Evolutionary conservation across 805 yeast species (phyloP), one percentile per base, ranked within the genome.

Genomic region (Teunomyces panamensis): DNA sequence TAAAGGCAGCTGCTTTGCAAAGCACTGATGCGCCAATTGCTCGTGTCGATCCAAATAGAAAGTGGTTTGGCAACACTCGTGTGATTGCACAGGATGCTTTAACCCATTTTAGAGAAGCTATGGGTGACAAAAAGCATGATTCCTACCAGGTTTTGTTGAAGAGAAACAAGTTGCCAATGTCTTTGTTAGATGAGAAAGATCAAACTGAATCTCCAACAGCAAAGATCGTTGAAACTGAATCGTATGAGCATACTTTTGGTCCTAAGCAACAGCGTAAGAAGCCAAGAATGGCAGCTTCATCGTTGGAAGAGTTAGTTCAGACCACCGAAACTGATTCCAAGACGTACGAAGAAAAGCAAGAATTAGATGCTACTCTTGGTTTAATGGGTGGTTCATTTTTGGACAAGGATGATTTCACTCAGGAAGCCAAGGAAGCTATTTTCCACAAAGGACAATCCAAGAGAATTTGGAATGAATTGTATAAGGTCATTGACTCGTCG

Each of bases 51-150:
- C 98, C 99, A 5, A 92, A 92, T 67, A 81, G 96, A 67, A 82
- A 95, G 63, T 92, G 98, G 99, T 94, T 94, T 64, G 97, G 97
- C 43, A 94, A 90, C 69, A 89, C 99, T 10, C 81, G 99, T 63
- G 99, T 92, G 35, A 92, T 92, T 62, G 92, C 97, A 4, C 99
- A 92, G 67, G 97, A 94, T 75, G 97, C 98, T 1, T 74, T 92
- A 59, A 75, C 86, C 27, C 98, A 94, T 71, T 92, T 92, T 73
- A 79, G 99, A 65, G 94, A 88, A 56, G 97, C 97, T 7, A 77
- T 92, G 72, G 95, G 94, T 42, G 96, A 85, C 52, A 87, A 86
- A 59, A 80, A 85, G 58, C 77, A 84, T 56, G 96, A 92, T 60
- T 67, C 83, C 1, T 92, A 90, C 65, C 95, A 91, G 60, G 96